A percentile compares a stretch with the other conserved stretches of the same genome.
Evolutionary conservation across 2,329 filamentous ascomycete species (phyloP).

Genomic region (Curvularia spicifera): DNA sequence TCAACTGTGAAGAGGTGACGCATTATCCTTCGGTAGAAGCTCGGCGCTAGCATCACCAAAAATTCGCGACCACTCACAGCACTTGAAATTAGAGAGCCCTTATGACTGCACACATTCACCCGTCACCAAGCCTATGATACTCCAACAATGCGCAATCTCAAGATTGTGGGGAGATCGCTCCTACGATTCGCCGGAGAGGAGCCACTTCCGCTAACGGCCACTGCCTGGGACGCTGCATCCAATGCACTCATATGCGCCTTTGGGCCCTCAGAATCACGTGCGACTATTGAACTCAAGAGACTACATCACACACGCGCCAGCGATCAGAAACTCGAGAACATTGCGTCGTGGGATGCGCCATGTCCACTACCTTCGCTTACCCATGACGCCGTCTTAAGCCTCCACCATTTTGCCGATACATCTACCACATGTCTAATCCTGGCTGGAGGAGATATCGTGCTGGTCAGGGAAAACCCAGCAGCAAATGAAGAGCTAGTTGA

Average conservation of each 20-base stretch:
- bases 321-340: constrained; percentile 51
- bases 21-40: constrained; percentile 31
- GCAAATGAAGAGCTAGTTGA: constrained; percentile 81
- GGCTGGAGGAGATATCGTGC: constrained; percentile 87
- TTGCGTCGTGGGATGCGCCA: constrained; percentile 89
- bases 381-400: constrained; percentile 75
- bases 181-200: constrained; percentile 64
- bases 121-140: constrained; percentile 15
- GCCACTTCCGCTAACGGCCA: constrained; percentile 70
- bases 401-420: constrained; percentile 87
- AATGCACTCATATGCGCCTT: constrained; percentile 83
- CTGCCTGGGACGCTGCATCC: constrained; percentile 82
- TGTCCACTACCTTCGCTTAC: constrained; percentile 77
- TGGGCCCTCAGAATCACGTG: constrained; percentile 74
- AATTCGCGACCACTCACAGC: constrained; percentile 22
- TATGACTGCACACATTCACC: constrained; percentile 12
- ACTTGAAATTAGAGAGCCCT: constrained; percentile 5
- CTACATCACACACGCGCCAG: constrained; percentile 53
- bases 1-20: constrained; percentile 13
- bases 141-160: constrained; percentile 80
- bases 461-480: constrained; percentile 75
- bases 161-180: constrained; percentile 71
- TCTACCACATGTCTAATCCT: constrained; percentile 80
- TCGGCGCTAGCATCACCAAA: constrained; percentile 31
- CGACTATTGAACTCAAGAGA: constrained; percentile 75